Percentiles rank a stretch among this genome's conserved stretches.
Evolutionary conservation across 2,329 filamentous ascomycete genomes (phyloP).

Genomic region (Xylariales sp.): DNA sequence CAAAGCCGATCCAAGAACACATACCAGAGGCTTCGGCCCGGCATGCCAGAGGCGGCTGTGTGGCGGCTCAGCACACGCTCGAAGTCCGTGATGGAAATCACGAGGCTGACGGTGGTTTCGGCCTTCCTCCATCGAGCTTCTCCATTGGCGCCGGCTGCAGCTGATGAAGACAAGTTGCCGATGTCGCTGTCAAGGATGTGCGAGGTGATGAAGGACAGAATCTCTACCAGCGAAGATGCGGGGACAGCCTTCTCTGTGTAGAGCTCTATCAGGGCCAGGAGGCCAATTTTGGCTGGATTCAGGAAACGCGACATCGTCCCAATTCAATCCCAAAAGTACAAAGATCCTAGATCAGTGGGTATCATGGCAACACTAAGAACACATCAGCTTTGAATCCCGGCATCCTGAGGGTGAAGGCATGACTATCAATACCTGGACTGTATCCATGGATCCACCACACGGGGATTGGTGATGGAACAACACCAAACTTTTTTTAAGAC

Average conservation of each 20-base stretch:
- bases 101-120: conserved; percentile 45
- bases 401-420: too few species aligned
- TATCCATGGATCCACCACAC: too few species aligned
- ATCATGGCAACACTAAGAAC: too few species aligned
- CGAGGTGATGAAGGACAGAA: conserved; percentile 75
- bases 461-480: too few species aligned
- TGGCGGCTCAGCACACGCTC: conserved; percentile 52
- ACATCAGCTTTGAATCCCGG: too few species aligned
- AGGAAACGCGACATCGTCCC: conserved; percentile 70
- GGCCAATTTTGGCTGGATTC: conserved; percentile 81
- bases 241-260: conserved; percentile 72
- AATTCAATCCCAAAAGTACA: neutral
- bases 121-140: conserved; percentile 42
- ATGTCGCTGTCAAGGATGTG: conserved; percentile 55
- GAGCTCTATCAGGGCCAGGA: conserved; percentile 75
- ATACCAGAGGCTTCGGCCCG: conserved; percentile 84
- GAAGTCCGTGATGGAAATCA: conserved; percentile 54
- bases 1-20: conserved; percentile 77
- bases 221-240: conserved; percentile 63
- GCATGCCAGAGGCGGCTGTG: conserved; percentile 51
- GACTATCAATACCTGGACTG: too few species aligned
- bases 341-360: too few species aligned
- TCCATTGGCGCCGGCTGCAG: too few species aligned
- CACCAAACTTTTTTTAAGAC: too few species aligned
- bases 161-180: conserved; percentile 24